Evolutionary conservation across 106 monocot species (phyloP).

Genomic region (Acanthochlamys bracteata): DNA sequence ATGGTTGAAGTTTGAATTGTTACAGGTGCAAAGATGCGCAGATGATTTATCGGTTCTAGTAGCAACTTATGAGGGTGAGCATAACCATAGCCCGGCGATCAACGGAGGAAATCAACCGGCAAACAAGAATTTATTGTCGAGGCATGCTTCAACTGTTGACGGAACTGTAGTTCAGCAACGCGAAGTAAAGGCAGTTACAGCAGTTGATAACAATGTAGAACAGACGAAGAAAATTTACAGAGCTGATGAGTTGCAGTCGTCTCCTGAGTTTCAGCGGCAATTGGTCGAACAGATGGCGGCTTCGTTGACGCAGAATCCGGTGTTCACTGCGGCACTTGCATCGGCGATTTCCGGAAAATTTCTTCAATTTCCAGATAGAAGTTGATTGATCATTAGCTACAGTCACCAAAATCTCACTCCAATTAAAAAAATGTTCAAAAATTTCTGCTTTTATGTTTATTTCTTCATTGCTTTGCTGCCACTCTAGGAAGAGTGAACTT

Average conservation of each 20-base stretch:
- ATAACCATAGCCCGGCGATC: conserved; percentile 21
- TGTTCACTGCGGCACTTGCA: conserved; percentile 32
- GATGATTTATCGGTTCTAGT: conserved; percentile 24
- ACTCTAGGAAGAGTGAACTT: too few relatives aligned
- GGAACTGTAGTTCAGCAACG: neutral
- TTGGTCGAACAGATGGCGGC: conserved; percentile 46
- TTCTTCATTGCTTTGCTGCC: too few relatives aligned
- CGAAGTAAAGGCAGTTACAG: neutral
- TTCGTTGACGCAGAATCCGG: conserved; percentile 29
- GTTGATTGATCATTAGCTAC: neutral
- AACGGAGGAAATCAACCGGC: neutral
- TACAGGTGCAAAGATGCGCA: conserved; percentile 33
- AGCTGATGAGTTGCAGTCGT: conserved; percentile 1
- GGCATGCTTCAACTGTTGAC: too few relatives aligned
- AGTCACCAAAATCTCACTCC: too few relatives aligned
- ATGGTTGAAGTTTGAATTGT: neutral
- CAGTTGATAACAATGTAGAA: neutral
- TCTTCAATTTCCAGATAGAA: neutral
- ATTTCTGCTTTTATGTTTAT: too few relatives aligned
- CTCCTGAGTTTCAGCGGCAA: conserved; percentile 18
- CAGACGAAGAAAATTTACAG: neutral
- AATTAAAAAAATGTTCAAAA: too few relatives aligned
- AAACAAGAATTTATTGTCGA: too few relatives aligned
- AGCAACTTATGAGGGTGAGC: conserved; percentile 39
- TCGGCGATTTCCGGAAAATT: conserved; percentile 30